A percentile compares a stretch with the other conserved stretches of the same genome.
phyloP scores from a whole-genome alignment of 768 basidiomycete species.

The Cystofilobasidium capitatum region DNA sequence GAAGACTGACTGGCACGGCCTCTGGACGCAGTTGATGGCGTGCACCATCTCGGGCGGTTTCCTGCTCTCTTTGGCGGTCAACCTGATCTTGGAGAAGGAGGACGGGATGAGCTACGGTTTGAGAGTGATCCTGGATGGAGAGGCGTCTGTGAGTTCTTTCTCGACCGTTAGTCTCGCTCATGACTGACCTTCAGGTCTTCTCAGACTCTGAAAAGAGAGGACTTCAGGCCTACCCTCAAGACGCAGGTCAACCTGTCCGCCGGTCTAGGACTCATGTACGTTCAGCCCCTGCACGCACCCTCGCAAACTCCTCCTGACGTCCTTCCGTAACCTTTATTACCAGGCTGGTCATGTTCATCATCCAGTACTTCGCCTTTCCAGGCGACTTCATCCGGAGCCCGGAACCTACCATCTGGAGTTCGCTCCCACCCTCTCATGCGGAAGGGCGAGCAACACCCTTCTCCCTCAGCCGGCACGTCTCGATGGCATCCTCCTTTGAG shows the following conservation, averaged over 20 bases:
- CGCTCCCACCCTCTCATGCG: not conserved
- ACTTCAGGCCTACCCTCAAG: constrained; percentile 6
- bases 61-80: constrained; percentile 9
- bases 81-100: constrained; percentile 9
- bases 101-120: constrained; percentile 11
- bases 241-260: constrained; percentile 10
- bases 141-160: not conserved
- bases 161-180: not conserved
- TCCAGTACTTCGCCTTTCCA: constrained; percentile 9
- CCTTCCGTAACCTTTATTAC: no score
- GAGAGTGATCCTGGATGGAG: constrained; percentile 10
- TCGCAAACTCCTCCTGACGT: no score
- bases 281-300: no score
- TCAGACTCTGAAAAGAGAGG: not conserved
- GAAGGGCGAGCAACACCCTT: not conserved
- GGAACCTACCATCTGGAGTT: constrained; percentile 3
- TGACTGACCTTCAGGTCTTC: not conserved
- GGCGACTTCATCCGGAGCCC: constrained; percentile 13
- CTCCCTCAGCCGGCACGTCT: not conserved
- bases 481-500: not conserved
- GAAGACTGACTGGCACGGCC: not conserved
- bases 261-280: constrained; percentile 11
- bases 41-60: not conserved
- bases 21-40: not conserved
- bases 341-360: not conserved